A percentile compares a stretch with the other conserved stretches of the same genome.
These are phyloP conservation scores for Corylus avellana DNA, from an alignment of 306 rosid genomes.

Conservation along the genomic window DNA sequence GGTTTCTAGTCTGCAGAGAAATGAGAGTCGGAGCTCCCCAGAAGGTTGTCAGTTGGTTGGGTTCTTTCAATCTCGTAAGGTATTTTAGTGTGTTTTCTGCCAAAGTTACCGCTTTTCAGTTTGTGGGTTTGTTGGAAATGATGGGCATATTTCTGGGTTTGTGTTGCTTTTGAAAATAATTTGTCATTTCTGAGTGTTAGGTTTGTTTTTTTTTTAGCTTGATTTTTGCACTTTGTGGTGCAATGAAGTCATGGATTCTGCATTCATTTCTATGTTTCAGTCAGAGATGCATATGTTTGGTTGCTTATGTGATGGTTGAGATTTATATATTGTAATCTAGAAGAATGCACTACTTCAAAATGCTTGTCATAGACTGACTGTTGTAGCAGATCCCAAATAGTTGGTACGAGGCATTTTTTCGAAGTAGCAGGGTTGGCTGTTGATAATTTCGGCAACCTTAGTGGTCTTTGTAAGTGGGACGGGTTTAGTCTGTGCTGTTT, in stretches of 20 bases:
- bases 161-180: not conserved
- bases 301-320: not conserved
- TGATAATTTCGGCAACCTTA: not conserved
- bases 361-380: not conserved
- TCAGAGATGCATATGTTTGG: not conserved
- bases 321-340: not conserved
- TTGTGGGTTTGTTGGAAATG: constrained; percentile 5
- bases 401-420: not conserved
- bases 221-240: not conserved
- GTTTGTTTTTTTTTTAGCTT: not conserved
- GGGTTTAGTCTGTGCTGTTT: not conserved
- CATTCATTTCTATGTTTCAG: not conserved
- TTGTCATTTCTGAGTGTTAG: not conserved
- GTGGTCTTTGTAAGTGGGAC: not conserved
- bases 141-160: not conserved
- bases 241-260: not conserved
- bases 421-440: not conserved
- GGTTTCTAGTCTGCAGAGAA: constrained; percentile 38
- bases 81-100: constrained; percentile 1
- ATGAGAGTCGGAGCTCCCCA: constrained; percentile 23
- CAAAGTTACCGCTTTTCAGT: not conserved
- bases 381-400: not conserved
- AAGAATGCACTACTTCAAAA: not conserved
- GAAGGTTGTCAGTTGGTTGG: constrained; percentile 31
- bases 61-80: constrained; percentile 45